These are phyloP conservation scores for Aspergillus homomorphus DNA, from an alignment of 495 filamentous ascomycete genomes.

Conservation along the genomic window DNA sequence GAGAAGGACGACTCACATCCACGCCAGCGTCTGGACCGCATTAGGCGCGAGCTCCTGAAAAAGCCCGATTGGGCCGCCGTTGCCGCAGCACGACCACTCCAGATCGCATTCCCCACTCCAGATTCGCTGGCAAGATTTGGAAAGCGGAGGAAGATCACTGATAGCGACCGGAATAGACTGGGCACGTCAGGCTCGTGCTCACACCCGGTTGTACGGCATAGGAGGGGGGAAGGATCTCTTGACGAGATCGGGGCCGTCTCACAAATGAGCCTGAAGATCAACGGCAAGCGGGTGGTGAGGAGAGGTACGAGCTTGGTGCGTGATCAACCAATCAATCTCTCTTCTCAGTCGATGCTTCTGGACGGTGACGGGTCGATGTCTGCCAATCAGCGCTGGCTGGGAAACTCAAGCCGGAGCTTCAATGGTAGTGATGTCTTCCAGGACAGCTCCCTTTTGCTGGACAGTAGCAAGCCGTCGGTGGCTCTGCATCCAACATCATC, in stretches of 20 bases:
- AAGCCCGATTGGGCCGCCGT: slow-evolving; percentile 37
- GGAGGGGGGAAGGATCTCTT: not conserved
- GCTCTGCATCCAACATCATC: not conserved
- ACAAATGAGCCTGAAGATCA: slow-evolving; percentile 28
- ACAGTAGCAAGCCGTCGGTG: not conserved
- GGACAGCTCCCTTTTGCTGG: not conserved
- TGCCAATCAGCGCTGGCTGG: not conserved
- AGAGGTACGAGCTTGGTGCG: not conserved
- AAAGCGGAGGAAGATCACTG: slow-evolving; percentile 38
- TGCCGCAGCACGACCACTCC: slow-evolving; percentile 31
- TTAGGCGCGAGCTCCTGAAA: slow-evolving; percentile 36
- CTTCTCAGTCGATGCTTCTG: slow-evolving; percentile 39
- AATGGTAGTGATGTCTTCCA: not conserved
- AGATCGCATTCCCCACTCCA: slow-evolving; percentile 28
- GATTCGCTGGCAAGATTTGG: slow-evolving; percentile 36
- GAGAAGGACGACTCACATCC: not conserved
- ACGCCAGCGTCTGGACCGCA: slow-evolving; percentile 15
- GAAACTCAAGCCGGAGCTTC: not conserved
- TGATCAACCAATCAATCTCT: slow-evolving; percentile 13
- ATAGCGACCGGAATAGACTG: slow-evolving; percentile 28
- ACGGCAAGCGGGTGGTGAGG: slow-evolving; percentile 19
- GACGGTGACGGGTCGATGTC: slow-evolving; percentile 19
- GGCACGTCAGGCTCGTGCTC: slow-evolving; percentile 9
- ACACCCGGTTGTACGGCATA: slow-evolving; percentile 1
- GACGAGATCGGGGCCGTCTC: slow-evolving; percentile 14